phyloP scores from a whole-genome alignment of 2,329 filamentous ascomycete species.

The Lithohypha guttulata region DNA sequence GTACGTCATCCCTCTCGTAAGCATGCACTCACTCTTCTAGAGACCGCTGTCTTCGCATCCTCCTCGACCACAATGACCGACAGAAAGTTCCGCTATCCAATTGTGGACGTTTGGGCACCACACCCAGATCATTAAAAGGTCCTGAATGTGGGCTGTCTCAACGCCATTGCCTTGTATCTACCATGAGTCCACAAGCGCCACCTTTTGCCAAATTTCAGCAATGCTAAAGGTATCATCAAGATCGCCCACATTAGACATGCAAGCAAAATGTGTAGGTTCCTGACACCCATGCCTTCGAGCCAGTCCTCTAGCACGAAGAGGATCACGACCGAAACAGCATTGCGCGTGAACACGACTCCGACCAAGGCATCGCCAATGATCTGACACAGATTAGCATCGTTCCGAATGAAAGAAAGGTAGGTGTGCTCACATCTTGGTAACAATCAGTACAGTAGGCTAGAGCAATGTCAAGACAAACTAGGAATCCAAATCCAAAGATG shows the following conservation, averaged over 20 bases:
- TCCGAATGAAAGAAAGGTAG: not conserved
- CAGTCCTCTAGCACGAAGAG: slow-evolving; percentile 38
- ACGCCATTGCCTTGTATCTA: slow-evolving; percentile 21
- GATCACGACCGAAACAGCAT: slow-evolving; percentile 34
- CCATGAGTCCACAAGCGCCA: slow-evolving; percentile 25
- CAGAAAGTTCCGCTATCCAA: too few species aligned
- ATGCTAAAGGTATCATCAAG: slow-evolving; percentile 19
- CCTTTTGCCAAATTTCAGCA: slow-evolving; percentile 29
- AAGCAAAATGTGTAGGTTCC: slow-evolving; percentile 33
- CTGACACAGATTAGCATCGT: slow-evolving; percentile 19
- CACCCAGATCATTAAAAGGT: too few species aligned
- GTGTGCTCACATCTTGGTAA: slow-evolving; percentile 24
- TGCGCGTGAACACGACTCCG: slow-evolving; percentile 35
- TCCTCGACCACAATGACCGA: too few species aligned
- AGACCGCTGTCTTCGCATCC: too few species aligned
- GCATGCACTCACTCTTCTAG: too few species aligned
- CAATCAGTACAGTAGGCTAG: slow-evolving; percentile 25
- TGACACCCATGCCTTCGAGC: slow-evolving; percentile 29
- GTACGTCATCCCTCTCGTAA: too few species aligned
- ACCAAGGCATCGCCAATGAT: slow-evolving; percentile 39
- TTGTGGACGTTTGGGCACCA: too few species aligned
- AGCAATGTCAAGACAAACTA: slow-evolving; percentile 19
- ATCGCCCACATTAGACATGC: slow-evolving; percentile 27
- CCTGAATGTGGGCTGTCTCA: slow-evolving; percentile 25
- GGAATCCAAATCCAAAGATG: slow-evolving; percentile 28